Evolutionary conservation across 805 yeast species (phyloP), one percentile per base, ranked within the genome.

Genomic region (Pichia exigua): DNA sequence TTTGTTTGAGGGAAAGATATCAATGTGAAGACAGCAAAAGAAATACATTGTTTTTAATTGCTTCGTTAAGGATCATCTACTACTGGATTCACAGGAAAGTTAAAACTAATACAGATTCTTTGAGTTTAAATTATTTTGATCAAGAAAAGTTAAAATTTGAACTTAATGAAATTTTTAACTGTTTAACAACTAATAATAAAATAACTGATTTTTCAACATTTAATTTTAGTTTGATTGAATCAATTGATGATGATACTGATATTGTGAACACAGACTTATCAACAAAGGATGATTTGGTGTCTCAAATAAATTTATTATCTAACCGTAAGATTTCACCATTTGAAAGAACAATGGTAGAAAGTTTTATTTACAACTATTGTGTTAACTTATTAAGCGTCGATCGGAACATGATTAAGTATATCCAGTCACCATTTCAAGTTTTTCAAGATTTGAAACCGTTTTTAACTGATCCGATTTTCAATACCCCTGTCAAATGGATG

Each of bases 281-380:
- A 5, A 46, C 51, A 15, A 39, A 44, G n/a, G 40, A 45, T 20
- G 30, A 41, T 5, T 10, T 40, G 12, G 42, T 40, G 11, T 20
- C 42, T 40, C 26, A 21, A 20, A 20, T 21, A 20, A 20, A 24
- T 11, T 7, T 18, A 15, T 40, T 17, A 20, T 35, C 20, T 17
- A 35, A 35, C 3, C 3, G 39, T 15, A 22, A 24, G 5, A 13
- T 53, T 21, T 24, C 41, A 18, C 59, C 64, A 1, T 54, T 52
- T 40, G 73, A 71, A 52, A 60, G 74, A 45, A 72, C 73, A 58
- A 65, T 73, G 45, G 51, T 73, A 22, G 80, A 76, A 48, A 73
- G 77, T 40, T 75, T 74, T 53, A 55, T 73, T 2, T 76, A 69
- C 62, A 75, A 75, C 54, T 76, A 70, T 55, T 63, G 73, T 3